Base-by-base conservation (phyloP, 768 basidiomycete species). In the Nidula microcarpa region DNA sequence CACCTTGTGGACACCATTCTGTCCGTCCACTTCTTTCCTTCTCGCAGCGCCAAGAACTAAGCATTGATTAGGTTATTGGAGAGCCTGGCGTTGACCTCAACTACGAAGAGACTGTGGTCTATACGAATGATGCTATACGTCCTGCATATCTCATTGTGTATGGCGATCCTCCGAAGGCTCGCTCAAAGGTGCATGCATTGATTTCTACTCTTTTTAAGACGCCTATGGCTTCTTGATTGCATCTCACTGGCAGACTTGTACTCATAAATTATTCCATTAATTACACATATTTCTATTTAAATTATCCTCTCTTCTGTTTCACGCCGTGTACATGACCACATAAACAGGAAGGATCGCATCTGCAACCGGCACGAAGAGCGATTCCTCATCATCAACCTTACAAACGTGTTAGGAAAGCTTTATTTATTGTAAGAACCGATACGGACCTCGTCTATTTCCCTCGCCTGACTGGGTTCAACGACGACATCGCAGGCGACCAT, bases 71-170 rank as follows among this genome's bases (percentile, higher is more conserved):
- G 85, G 72, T 87, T 17, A 67, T 80, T 6, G 86, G 85, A 3
- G 74, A 80, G 55, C 85, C 85, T n/a, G 86, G 86, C 1, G 68
- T 66, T 37, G 82, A 84, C 61, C 67, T 87, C 47, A 87, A 86
- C 61, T 86, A 85, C 54, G 83, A 82, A 64, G 86, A 87, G 64
- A 86, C 82, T 3, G 83, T 86, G 6, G 83, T 85, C 11, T 87
- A 87, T 58, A 60, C 71, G 43, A 85, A 86, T 59, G 84, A 86
- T 56, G 84, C 85, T 32, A 79, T 86, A 57, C 78, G 84, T 6
- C 86, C 86, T 14, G 82, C 82, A 0, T 87, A 79, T 65, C 70
- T 87, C 52, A 65, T 87, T n/a, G 77, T 86, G 16, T 87, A 86
- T 58, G 82, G 79, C 14, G 65, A 73, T 33, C 55, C 70, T 8